These are phyloP conservation scores for Cryptosporidium muris DNA, from an alignment of 169 alveolate species.

Conservation along the genomic window DNA sequence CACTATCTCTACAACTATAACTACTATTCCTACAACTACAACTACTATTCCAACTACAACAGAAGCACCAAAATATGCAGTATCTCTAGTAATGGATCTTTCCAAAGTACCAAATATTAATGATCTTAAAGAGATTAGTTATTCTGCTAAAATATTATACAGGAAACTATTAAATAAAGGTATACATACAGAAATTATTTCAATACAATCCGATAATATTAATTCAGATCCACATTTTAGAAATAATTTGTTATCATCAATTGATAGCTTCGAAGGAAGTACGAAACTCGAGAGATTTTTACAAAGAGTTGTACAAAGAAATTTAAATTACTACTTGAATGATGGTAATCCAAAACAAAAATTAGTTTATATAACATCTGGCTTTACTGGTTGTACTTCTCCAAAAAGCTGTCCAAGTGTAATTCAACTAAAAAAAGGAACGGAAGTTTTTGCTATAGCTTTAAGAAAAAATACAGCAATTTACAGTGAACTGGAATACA, in stretches of 20 bases:
- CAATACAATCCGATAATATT: slow-evolving; percentile 26
- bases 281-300: slow-evolving; percentile 41
- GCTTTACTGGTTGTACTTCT: slow-evolving; percentile 59
- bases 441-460: slow-evolving; percentile 37
- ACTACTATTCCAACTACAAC: not conserved
- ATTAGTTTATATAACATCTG: slow-evolving; percentile 54
- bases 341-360: slow-evolving; percentile 21
- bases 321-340: slow-evolving; percentile 1
- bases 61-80: slow-evolving; percentile 54
- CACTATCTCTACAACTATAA: slow-evolving; percentile 1
- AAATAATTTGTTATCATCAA: slow-evolving; percentile 28
- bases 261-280: slow-evolving; percentile 4
- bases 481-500: slow-evolving; percentile 49
- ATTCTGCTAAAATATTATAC: slow-evolving; percentile 55
- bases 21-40: slow-evolving; percentile 2
- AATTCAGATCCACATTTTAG: not conserved
- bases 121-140: slow-evolving; percentile 53
- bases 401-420: slow-evolving; percentile 62
- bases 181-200: slow-evolving; percentile 36
- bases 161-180: slow-evolving; percentile 56
- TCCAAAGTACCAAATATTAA: slow-evolving; percentile 60
- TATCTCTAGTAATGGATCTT: slow-evolving; percentile 59
- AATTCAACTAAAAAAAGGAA: slow-evolving; percentile 16
- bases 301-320: slow-evolving; percentile 27
- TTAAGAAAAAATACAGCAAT: slow-evolving; percentile 40